Evolutionary conservation across 2,329 filamentous ascomycete genomes (phyloP).

Genomic region (Aspergillus latus): DNA sequence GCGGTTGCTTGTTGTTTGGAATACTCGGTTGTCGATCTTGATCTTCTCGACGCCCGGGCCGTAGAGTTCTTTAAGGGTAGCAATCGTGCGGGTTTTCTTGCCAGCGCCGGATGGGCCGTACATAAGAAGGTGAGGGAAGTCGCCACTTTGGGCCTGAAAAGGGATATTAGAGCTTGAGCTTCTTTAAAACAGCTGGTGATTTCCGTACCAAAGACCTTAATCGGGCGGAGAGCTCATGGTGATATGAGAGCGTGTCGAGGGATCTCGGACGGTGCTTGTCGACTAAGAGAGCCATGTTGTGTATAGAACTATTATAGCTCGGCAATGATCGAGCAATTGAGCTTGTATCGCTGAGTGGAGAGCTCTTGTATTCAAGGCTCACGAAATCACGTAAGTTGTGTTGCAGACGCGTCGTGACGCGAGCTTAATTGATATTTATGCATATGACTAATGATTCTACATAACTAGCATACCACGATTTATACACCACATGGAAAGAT

Average conservation of each 20-base stretch:
- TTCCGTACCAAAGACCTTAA: conserved; percentile 73
- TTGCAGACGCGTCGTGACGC: conserved; percentile 39
- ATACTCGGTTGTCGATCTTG: conserved; percentile 96
- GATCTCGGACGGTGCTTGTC: conserved; percentile 60
- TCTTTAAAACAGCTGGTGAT: background rate
- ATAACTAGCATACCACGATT: conserved; percentile 23
- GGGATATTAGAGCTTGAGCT: conserved; percentile 10
- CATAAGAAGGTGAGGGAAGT: conserved; percentile 95
- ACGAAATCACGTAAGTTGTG: conserved; percentile 8
- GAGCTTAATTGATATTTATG: conserved; percentile 33
- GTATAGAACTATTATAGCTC: background rate
- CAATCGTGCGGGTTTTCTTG: conserved; percentile 96
- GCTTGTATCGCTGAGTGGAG: background rate
- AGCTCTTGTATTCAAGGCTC: conserved; percentile 1
- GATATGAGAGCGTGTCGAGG: conserved; percentile 70
- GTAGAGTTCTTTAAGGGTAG: conserved; percentile 91
- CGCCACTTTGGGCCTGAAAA: conserved; percentile 82
- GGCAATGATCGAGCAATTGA: background rate
- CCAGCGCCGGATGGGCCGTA: conserved; percentile 96
- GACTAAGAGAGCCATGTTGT: conserved; percentile 62
- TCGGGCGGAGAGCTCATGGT: conserved; percentile 81
- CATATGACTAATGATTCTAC: conserved; percentile 28
- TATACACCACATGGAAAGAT: background rate
- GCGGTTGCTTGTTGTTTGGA: conserved; percentile 91
- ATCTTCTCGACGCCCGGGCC: conserved; percentile 98